These are phyloP conservation scores for Paralagenidium karlingii DNA, from an alignment of 352 stramenopile genomes.

Conservation along the genomic window DNA sequence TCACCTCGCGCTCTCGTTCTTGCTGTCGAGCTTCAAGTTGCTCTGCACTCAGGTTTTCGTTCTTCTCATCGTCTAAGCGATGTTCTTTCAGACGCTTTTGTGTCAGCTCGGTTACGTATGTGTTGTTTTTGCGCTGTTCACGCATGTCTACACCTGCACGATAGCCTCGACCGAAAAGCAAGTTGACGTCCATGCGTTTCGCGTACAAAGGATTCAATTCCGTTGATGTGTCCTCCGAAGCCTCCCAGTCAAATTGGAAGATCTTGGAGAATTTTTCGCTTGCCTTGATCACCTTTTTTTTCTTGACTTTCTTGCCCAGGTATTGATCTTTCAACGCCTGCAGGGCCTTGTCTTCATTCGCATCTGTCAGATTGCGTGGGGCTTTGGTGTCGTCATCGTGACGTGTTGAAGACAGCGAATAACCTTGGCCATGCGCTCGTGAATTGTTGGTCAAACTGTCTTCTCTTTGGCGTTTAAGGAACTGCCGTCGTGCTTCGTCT, in stretches of 20 bases:
- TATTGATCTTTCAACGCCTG: slow-evolving; percentile 84
- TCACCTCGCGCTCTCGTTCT: slow-evolving; percentile 52
- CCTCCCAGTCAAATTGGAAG: slow-evolving; percentile 92
- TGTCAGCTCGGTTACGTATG: slow-evolving; percentile 78
- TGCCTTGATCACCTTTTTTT: slow-evolving; percentile 86
- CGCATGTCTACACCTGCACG: slow-evolving; percentile 88
- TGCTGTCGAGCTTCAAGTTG: slow-evolving; percentile 45
- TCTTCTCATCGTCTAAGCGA: slow-evolving; percentile 43
- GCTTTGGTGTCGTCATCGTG: background rate
- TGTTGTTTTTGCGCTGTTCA: slow-evolving; percentile 88
- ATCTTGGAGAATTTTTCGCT: slow-evolving; percentile 90
- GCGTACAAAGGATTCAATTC: slow-evolving; percentile 89
- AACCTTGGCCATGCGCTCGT: background rate
- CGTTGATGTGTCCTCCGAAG: slow-evolving; percentile 81
- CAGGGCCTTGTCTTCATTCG: slow-evolving; percentile 60
- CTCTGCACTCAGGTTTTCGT: slow-evolving; percentile 39
- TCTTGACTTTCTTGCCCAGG: slow-evolving; percentile 71
- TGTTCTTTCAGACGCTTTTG: slow-evolving; percentile 80
- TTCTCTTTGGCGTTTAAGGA: slow-evolving; percentile 39
- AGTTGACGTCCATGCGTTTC: slow-evolving; percentile 80
- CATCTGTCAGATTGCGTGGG: slow-evolving; percentile 6
- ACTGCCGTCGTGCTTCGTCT: slow-evolving; percentile 43
- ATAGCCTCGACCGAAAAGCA: slow-evolving; percentile 88
- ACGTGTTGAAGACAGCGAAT: background rate
- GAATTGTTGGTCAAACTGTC: slow-evolving; percentile 14